Evolutionary conservation across 352 stramenopile genomes (phyloP), one percentile per base, ranked within the genome.

Genomic region (Thalassiosira hispida): DNA sequence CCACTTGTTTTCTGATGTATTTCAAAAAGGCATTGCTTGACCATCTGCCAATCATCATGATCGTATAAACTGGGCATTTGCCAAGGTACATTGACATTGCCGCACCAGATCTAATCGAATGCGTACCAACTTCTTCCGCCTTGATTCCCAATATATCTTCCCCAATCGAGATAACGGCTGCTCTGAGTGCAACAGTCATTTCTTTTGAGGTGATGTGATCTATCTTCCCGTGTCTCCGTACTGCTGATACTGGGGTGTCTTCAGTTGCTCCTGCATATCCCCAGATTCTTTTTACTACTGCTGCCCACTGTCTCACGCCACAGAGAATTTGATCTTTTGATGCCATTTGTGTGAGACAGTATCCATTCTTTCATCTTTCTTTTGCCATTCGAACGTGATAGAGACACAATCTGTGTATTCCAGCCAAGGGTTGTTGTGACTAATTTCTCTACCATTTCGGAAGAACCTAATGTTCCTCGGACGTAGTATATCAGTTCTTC

Each of bases 61-160:
- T 64, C 2, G 25, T 46, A 20, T 55, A 67, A 0, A 67, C 40
- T 6, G 59, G 59, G 42, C 35, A 67, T n/a, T 61, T 35, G 1
- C 49, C 65, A 9, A 74, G 52, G 33, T 55, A 74, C 52, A 74
- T 74, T 42, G 25, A 23, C 65, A 74, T 74, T 5, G 65, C 38
- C 1, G 31, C 52, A 40, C 51, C 65, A 0, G 52, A 74, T 53
- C 65, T n/a, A 29, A 66, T 74, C 18, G 35, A 67, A 22, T 67
- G 49, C 8, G 51, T 74, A 7, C 65, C 65, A 27, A 74, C 20
- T 14, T 74, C 55, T 9, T 74, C 29, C 27, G n/a, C 23, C 12
- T 62, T 52, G 31, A 64, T 56, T 7, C 65, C 65, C 3, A 74
- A 20, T 22, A 1, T 67, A 3, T 5, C n/a, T 46, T 66, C 42